Conservation (phyloP, 495 filamentous ascomycete genomes). For the Lophiostoma macrostomum region DNA sequence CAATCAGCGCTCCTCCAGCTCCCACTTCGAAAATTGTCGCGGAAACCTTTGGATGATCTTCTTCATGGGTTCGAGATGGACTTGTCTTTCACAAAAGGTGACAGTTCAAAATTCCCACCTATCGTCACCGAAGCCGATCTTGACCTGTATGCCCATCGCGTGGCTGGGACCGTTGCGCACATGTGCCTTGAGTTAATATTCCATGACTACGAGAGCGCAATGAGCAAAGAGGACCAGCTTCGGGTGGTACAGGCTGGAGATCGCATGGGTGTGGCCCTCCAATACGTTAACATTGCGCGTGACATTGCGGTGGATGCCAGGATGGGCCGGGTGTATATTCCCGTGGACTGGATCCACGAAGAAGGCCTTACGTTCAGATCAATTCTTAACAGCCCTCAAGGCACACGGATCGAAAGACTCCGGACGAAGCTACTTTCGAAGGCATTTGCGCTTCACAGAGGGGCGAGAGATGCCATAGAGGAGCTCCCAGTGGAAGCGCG, state of each 20-base stretch:
- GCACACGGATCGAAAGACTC: slow-evolving; percentile 45
- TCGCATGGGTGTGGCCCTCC: slow-evolving; percentile 64
- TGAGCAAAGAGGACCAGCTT: slow-evolving; percentile 24
- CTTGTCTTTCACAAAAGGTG: slow-evolving; percentile 44
- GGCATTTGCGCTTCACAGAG: slow-evolving; percentile 54
- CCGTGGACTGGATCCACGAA: slow-evolving; percentile 56
- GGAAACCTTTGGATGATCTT: slow-evolving; percentile 55
- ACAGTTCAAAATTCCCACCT: slow-evolving; percentile 44
- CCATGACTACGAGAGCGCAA: slow-evolving; percentile 44
- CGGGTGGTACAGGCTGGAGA: slow-evolving; percentile 46
- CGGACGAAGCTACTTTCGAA: slow-evolving; percentile 52
- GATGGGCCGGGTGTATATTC: slow-evolving; percentile 62
- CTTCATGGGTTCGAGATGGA: slow-evolving; percentile 63
- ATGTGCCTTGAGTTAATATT: slow-evolving; percentile 62
- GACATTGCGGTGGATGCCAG: slow-evolving; percentile 61
- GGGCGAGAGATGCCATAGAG: slow-evolving; percentile 51
- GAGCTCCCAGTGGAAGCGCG: slow-evolving; percentile 54
- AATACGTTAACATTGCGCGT: slow-evolving; percentile 69
- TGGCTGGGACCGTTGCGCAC: slow-evolving; percentile 67
- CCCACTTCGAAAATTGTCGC: slow-evolving; percentile 52
- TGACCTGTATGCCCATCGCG: slow-evolving; percentile 54
- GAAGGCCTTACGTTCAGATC: slow-evolving; percentile 51
- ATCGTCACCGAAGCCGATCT: slow-evolving; percentile 56
- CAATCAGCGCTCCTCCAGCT: slow-evolving; percentile 52
- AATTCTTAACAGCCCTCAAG: slow-evolving; percentile 49